phyloP scores from a whole-genome alignment of 2,329 filamentous ascomycete genomes.

The Coniochaeta sp. region DNA sequence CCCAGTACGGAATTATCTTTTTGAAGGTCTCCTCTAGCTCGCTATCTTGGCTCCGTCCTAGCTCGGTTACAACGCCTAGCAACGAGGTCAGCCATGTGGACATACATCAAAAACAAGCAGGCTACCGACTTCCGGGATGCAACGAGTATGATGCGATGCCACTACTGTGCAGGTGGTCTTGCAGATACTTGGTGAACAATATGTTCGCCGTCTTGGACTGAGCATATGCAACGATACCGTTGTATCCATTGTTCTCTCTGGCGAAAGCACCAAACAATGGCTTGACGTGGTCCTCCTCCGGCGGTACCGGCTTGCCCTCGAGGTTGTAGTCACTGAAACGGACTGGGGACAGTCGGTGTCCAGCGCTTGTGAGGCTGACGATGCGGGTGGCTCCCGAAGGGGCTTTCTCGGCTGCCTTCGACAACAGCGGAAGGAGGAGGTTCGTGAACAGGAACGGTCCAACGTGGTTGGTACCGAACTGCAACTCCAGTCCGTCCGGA shows the following conservation, averaged over 20 bases:
- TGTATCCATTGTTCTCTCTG: constrained; percentile 26
- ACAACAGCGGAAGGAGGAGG: constrained; percentile 33
- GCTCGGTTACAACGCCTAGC: constrained; percentile 25
- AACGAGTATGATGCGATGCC: constrained; percentile 29
- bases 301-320: constrained; percentile 20
- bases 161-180: constrained; percentile 21
- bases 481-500: constrained; percentile 25
- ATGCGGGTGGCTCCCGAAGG: constrained; percentile 22
- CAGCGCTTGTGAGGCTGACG: constrained; percentile 32
- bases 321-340: constrained; percentile 35
- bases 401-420: constrained; percentile 19
- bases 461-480: constrained; percentile 32
- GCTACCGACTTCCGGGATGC: constrained; percentile 30
- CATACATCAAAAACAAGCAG: background rate
- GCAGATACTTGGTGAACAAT: constrained; percentile 32
- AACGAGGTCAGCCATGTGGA: background rate
- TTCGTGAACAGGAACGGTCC: constrained; percentile 40
- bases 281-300: constrained; percentile 20
- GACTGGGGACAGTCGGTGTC: constrained; percentile 28
- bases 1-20: constrained; percentile 23
- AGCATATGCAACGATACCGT: constrained; percentile 34
- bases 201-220: constrained; percentile 47
- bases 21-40: constrained; percentile 19
- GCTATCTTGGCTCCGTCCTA: constrained; percentile 25
- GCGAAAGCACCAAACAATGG: constrained; percentile 20